Base-by-base conservation (phyloP, 129 eudicot species). In the Centrapalus pauciflorus region DNA sequence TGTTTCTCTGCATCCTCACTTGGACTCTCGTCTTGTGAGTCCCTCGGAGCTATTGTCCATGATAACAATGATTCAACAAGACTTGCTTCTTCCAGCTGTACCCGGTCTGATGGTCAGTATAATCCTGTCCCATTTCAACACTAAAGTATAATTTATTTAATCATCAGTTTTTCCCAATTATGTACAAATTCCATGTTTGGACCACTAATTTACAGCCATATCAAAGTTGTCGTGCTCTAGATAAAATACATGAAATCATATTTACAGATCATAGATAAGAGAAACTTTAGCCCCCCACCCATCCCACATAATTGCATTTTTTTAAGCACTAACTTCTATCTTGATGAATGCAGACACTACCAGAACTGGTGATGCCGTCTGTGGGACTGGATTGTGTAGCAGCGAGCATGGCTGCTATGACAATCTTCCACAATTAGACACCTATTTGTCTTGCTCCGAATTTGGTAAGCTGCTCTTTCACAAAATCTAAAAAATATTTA, bases 381-480 rank as follows among this genome's bases (percentile, higher is more conserved):
- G n/a, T n/a, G n/a, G n/a, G n/a, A n/a, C n/a, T n/a, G n/a, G n/a
- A n/a, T n/a, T n/a, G n/a, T n/a, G n/a, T n/a, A n/a, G n/a, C n/a
- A n/a, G 54, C 3, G 24, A 30, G 55, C 64, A 34, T 35, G 79
- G 51, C 28, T 54, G 5, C 1, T 10, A 29, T n/a, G n/a, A n/a
- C 41, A 48, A 54, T 16, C 41, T n/a, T 72, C 32, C 29, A 51
- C 79, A 11, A 50, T 60, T 55, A 4, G 29, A 66, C 16, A 7
- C 25, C 66, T 17, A 4, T 33, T 12, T 67, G 28, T 63, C 72
- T 76, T 33, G 69, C 35, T 23, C 51, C 25, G 75, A 59, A 65
- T 63, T 32, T 65, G 89, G 85, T 83, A 83, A 58, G 74, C 61
- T 50, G 14, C 61, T 48, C 28, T 56, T 28, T 59, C 30, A 41